These are phyloP conservation scores for Magnusiomyces magnusii DNA, from an alignment of 1,139 yeast species.

Conservation along the genomic window DNA sequence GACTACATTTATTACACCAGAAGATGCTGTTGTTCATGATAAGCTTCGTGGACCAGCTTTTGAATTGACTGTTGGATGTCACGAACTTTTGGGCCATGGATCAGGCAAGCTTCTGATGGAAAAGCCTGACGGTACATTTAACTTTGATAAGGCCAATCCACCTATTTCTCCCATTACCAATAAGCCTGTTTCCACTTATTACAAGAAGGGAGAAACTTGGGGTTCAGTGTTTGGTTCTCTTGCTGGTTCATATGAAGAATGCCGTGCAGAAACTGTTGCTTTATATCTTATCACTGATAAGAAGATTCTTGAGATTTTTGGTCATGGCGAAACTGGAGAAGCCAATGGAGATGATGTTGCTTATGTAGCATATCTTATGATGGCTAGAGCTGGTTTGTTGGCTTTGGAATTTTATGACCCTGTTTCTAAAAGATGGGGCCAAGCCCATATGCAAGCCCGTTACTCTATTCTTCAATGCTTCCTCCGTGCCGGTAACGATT, in stretches of 20 bases:
- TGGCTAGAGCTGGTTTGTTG: conserved; percentile 82
- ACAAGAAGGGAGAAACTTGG: conserved; percentile 82
- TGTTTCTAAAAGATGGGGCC: conserved; percentile 75
- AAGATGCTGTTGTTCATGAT: conserved; percentile 50
- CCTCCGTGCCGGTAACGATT: conserved; percentile 46
- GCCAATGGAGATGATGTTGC: conserved; percentile 55
- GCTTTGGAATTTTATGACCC: conserved; percentile 90
- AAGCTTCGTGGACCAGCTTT: conserved; percentile 76
- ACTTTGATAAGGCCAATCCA: conserved; percentile 55
- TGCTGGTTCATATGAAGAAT: conserved; percentile 86
- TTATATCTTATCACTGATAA: conserved; percentile 66
- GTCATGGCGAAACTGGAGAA: conserved; percentile 40
- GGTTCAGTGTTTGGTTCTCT: conserved; percentile 73
- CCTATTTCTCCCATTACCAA: conserved; percentile 49
- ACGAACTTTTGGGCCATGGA: conserved; percentile 89
- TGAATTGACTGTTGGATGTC: conserved; percentile 90
- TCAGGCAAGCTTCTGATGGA: conserved; percentile 75
- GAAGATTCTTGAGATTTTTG: conserved; percentile 64
- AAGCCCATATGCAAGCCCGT: conserved; percentile 93
- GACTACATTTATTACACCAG: conserved; percentile 53
- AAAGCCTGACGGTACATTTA: conserved; percentile 53
- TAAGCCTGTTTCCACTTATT: conserved; percentile 56
- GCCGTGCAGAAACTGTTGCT: conserved; percentile 89
- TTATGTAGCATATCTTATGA: conserved; percentile 60
- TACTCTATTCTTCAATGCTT: conserved; percentile 74